A percentile compares a stretch with the other conserved stretches of the same genome.
phyloP scores from a whole-genome alignment of 768 basidiomycete species.

The Suillus americanus region DNA sequence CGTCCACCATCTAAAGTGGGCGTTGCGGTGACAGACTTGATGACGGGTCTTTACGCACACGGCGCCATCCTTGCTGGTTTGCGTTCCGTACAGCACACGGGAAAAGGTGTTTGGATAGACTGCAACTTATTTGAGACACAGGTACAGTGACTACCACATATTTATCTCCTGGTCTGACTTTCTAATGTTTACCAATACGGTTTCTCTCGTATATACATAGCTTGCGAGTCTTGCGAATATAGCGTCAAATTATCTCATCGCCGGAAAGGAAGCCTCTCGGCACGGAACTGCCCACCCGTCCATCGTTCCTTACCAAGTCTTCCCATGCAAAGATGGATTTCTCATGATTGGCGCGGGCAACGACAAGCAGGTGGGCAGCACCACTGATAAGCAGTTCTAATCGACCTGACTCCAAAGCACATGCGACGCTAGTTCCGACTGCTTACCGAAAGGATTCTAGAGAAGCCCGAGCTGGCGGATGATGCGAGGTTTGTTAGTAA shows the following conservation, averaged over 20 bases:
- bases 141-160: slow-evolving; percentile 38
- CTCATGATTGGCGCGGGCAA: slow-evolving; percentile 95
- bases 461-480: slow-evolving; percentile 53
- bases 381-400: not conserved
- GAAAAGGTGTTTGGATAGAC: slow-evolving; percentile 88
- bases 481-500: slow-evolving; percentile 75
- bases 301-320: slow-evolving; percentile 91
- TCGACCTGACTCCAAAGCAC: slow-evolving; percentile 12
- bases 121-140: slow-evolving; percentile 92
- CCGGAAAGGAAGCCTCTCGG: slow-evolving; percentile 76
- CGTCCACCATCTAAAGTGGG: slow-evolving; percentile 93
- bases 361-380: slow-evolving; percentile 65
- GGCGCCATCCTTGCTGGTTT: slow-evolving; percentile 92
- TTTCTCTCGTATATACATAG: slow-evolving; percentile 37
- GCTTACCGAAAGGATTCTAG: slow-evolving; percentile 63
- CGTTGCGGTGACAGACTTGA: slow-evolving; percentile 88
- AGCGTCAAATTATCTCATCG: slow-evolving; percentile 89
- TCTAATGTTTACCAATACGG: not conserved
- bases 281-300: slow-evolving; percentile 95
- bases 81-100: slow-evolving; percentile 78
- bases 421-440: slow-evolving; percentile 57
- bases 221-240: slow-evolving; percentile 91
- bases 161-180: not conserved
- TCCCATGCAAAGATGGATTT: slow-evolving; percentile 83
- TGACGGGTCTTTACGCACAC: slow-evolving; percentile 87